Conservation (phyloP, 768 basidiomycete genomes). For the Lentinula sp. region DNA sequence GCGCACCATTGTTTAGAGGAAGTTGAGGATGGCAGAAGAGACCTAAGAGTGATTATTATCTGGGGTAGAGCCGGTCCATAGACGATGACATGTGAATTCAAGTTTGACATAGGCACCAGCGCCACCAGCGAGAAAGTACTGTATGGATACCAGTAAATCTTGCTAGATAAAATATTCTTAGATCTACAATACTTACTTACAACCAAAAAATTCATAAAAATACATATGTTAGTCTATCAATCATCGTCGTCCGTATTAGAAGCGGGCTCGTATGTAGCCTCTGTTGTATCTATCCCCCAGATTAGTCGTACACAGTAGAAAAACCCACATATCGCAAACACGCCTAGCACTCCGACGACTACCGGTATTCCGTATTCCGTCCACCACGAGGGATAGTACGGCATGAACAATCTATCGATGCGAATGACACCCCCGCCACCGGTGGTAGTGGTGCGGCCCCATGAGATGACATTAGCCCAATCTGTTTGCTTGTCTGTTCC, state of each 20-base stretch:
- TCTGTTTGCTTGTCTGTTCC: slow-evolving; percentile 58
- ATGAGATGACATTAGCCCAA: slow-evolving; percentile 60
- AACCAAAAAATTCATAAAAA: not conserved
- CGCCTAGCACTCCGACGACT: slow-evolving; percentile 53
- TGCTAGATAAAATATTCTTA: no score
- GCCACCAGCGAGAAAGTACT: no score
- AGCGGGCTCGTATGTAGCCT: slow-evolving; percentile 87
- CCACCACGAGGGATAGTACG: slow-evolving; percentile 88
- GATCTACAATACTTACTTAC: no score
- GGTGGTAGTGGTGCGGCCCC: slow-evolving; percentile 73
- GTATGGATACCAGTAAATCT: no score
- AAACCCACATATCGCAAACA: slow-evolving; percentile 58
- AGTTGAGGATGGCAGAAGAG: not conserved
- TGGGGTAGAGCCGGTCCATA: not conserved
- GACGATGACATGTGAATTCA: not conserved
- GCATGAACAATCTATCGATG: slow-evolving; percentile 78
- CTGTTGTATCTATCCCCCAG: slow-evolving; percentile 72
- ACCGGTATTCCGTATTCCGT: slow-evolving; percentile 65
- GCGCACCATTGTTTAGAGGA: not conserved
- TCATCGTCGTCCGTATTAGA: slow-evolving; percentile 45
- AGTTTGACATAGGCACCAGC: not conserved
- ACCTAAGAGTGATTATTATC: not conserved
- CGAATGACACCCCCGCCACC: slow-evolving; percentile 83
- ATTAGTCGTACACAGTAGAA: slow-evolving; percentile 66
- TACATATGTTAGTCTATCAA: not conserved